Percentiles rank a stretch among this genome's conserved stretches.
phyloP scores from a whole-genome alignment of 2,329 filamentous ascomycete species.

The Allantophomopsis cytisporea region DNA sequence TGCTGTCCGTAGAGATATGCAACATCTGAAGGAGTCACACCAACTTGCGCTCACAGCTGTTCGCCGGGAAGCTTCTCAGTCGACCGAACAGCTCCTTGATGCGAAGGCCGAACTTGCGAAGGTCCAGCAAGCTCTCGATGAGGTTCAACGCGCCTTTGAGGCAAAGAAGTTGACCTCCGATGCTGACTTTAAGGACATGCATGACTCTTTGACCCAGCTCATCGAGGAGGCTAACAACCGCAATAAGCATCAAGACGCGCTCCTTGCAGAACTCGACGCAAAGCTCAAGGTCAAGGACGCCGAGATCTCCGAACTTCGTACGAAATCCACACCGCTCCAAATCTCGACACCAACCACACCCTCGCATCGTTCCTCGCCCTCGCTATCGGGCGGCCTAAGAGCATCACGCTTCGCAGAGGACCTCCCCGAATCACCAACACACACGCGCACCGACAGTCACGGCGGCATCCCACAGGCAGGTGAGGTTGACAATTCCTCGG shows the following conservation, averaged over 20 bases:
- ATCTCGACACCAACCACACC: slow-evolving; percentile 20
- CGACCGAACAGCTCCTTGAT: slow-evolving; percentile 23
- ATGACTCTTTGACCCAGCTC: slow-evolving; percentile 45
- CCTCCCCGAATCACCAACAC: slow-evolving; percentile 15
- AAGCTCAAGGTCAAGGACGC: slow-evolving; percentile 35
- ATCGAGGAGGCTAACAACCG: slow-evolving; percentile 35
- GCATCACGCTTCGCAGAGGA: slow-evolving; percentile 37
- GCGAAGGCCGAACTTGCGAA: slow-evolving; percentile 21
- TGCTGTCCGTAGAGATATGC: slow-evolving; percentile 34
- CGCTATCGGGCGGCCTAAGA: slow-evolving; percentile 30
- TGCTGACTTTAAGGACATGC: slow-evolving; percentile 46
- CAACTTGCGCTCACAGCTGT: slow-evolving; percentile 24
- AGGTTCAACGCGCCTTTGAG: background rate
- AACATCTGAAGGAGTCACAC: slow-evolving; percentile 30
- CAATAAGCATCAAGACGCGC: slow-evolving; percentile 8
- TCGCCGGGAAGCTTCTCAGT: slow-evolving; percentile 19
- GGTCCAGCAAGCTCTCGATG: slow-evolving; percentile 19
- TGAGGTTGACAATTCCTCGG: slow-evolving; percentile 47
- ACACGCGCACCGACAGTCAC: background rate
- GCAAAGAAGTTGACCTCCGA: slow-evolving; percentile 22
- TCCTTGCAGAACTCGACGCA: slow-evolving; percentile 18
- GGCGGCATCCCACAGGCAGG: slow-evolving; percentile 27
- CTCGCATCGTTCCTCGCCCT: slow-evolving; percentile 2
- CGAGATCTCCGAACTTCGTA: slow-evolving; percentile 34
- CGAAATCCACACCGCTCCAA: slow-evolving; percentile 4